phyloP scores from a whole-genome alignment of 164 flowering plant genomes.

The Nymphaea thermarum region DNA sequence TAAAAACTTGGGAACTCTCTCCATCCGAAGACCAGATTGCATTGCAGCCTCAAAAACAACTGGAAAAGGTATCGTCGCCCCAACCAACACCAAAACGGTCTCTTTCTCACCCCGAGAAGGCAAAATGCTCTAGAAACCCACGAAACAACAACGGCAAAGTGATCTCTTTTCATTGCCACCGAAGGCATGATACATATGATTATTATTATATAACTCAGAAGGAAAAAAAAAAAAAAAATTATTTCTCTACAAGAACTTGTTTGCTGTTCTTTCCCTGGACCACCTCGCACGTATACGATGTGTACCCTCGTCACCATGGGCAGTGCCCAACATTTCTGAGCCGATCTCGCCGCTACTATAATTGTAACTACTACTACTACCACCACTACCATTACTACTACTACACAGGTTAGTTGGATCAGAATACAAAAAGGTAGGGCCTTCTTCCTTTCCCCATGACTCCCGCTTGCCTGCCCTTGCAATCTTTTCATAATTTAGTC shows the following conservation, averaged over 20 bases:
- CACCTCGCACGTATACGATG: not conserved
- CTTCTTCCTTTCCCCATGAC: slow-evolving; percentile 13
- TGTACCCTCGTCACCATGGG: slow-evolving; percentile 16
- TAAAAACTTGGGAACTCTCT: no score
- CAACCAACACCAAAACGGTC: no score
- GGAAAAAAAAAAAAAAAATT: no score
- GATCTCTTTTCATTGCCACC: not conserved
- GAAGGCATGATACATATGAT: not conserved
- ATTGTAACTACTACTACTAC: slow-evolving; percentile 19
- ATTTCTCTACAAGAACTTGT: no score
- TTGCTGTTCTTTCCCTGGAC: not conserved
- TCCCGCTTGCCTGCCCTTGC: slow-evolving; percentile 6
- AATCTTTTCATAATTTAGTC: slow-evolving; percentile 3
- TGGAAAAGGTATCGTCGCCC: no score
- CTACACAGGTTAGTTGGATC: slow-evolving; percentile 35
- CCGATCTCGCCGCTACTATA: slow-evolving; percentile 31
- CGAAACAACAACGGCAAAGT: not conserved
- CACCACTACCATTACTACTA: slow-evolving; percentile 18
- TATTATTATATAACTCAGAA: no score
- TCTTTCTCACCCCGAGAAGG: not conserved
- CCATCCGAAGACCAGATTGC: no score
- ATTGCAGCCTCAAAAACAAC: no score
- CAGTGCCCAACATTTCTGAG: slow-evolving; percentile 21
- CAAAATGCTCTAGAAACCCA: not conserved
- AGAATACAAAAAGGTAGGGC: slow-evolving; percentile 23